Base-by-base conservation (phyloP, 2,329 filamentous ascomycete species). In the Corynespora cassiicola region DNA sequence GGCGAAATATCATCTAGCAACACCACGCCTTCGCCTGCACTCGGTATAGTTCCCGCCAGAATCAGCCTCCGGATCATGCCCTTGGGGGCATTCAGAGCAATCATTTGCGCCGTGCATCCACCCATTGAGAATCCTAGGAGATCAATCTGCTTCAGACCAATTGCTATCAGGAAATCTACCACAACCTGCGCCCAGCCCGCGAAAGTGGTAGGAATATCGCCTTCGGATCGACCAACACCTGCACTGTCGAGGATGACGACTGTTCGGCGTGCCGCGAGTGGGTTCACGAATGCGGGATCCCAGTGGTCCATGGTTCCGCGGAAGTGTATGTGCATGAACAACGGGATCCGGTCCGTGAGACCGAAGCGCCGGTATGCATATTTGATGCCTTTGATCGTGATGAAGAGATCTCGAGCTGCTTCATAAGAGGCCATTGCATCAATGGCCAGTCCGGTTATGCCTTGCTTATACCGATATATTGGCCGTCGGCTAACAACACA, bases 91-190 rank as follows among this genome's bases (percentile, higher is more conserved):
- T 61, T 57, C 16, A 77, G 61, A 2, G 73, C 72, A 4, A 77
- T 57, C 31, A 75, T 54, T 45, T 78, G 76, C 6, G 72, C 75
- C 4, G 68, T 68, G 20, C 63, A 68, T 1, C 75, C 76, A 10
- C 76, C 75, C 68, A 79, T 75, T 7, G 72, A 77, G 54, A 75
- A 79, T 1, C 77, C 76, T 25, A 79, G 39, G 6, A 79, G 46
- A 40, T 79, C 75, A 30, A 71, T 61, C 32, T 70, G 51, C 0
- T 38, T 20, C n/a, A 75, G 46, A 2, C 36, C 35, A 10, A 74
- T 42, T 2, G 63, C 56, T 1, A 37, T 16, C 8, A 68, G 39
- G 20, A 72, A 43, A 9, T 36, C 38, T 10, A 50, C 42, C 8
- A 50, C 42, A 15, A 50, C 33, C 26, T 49, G 47, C 5, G 70